phyloP scores from a whole-genome alignment of 73 alveolate genomes.

The Paramecium tetraurelia region DNA sequence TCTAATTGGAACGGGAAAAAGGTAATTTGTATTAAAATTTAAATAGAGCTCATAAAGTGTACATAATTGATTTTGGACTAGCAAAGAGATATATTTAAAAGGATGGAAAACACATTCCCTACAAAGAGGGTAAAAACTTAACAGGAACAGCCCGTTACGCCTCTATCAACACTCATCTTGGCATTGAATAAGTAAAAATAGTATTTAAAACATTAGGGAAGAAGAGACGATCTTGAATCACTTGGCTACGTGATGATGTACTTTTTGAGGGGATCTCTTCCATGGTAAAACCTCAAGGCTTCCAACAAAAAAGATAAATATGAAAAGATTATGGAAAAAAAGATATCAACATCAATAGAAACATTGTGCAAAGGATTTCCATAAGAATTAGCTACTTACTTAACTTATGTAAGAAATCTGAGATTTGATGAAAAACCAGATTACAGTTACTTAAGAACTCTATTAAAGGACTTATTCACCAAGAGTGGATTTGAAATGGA shows the following conservation, averaged over 20 bases:
- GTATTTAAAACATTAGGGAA: conserved; percentile 71
- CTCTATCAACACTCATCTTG: conserved; percentile 86
- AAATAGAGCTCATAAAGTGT: conserved; percentile 62
- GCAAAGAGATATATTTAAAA: conserved; percentile 74
- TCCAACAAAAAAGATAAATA: conserved; percentile 84
- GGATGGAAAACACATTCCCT: conserved; percentile 64
- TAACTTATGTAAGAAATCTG: conserved; percentile 79
- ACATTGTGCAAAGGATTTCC: conserved; percentile 85
- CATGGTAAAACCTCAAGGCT: conserved; percentile 92
- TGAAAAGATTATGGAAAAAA: conserved; percentile 84
- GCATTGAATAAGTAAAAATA: conserved; percentile 57
- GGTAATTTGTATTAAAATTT: neutral
- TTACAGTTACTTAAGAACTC: conserved; percentile 71
- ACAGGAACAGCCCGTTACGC: conserved; percentile 94
- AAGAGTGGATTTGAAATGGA: conserved; percentile 59
- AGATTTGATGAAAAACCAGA: conserved; percentile 93
- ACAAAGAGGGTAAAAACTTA: conserved; percentile 66
- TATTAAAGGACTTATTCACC: conserved; percentile 53
- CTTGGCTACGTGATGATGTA: conserved; percentile 88
- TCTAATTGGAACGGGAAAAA: conserved; percentile 78
- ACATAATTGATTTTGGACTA: conserved; percentile 83
- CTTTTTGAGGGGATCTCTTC: conserved; percentile 86
- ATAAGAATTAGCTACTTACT: conserved; percentile 73
- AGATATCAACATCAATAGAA: conserved; percentile 77
- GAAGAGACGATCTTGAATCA: conserved; percentile 96